Conservation (phyloP, 73 alveolate species). For the Tetrahymena thermophila region DNA sequence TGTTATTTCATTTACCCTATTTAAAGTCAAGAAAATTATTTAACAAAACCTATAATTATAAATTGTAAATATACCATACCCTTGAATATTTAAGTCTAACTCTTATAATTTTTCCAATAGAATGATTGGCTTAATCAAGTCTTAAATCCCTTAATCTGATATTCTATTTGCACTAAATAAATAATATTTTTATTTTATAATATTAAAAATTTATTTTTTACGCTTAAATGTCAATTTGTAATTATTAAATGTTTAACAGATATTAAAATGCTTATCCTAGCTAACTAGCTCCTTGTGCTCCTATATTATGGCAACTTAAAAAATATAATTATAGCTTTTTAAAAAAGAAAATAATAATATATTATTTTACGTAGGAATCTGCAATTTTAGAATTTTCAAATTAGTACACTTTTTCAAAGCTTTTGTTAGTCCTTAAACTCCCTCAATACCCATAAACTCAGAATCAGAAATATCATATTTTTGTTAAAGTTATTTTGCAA, state of each 20-base stretch:
- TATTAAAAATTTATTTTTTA: no score
- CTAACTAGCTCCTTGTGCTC: neutral
- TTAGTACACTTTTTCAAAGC: neutral
- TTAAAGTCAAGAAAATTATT: no score
- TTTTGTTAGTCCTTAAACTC: neutral
- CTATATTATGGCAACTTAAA: neutral
- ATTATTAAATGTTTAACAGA: no score
- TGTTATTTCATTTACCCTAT: neutral
- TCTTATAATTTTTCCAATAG: neutral
- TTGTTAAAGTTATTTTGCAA: neutral
- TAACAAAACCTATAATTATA: no score
- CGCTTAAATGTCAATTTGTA: neutral
- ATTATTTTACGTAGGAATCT: neutral
- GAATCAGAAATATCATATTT: neutral
- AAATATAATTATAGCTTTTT: no score
- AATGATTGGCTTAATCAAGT: neutral
- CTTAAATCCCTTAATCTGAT: neutral
- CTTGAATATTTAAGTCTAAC: neutral
- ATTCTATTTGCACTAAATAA: neutral
- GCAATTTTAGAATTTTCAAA: no score
- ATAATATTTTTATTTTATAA: no score
- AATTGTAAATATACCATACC: neutral
- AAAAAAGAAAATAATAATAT: no score
- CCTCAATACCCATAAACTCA: neutral
- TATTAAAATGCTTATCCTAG: neutral